phyloP scores from a whole-genome alignment of 73 alveolate genomes.

The Effrenium voratum region DNA sequence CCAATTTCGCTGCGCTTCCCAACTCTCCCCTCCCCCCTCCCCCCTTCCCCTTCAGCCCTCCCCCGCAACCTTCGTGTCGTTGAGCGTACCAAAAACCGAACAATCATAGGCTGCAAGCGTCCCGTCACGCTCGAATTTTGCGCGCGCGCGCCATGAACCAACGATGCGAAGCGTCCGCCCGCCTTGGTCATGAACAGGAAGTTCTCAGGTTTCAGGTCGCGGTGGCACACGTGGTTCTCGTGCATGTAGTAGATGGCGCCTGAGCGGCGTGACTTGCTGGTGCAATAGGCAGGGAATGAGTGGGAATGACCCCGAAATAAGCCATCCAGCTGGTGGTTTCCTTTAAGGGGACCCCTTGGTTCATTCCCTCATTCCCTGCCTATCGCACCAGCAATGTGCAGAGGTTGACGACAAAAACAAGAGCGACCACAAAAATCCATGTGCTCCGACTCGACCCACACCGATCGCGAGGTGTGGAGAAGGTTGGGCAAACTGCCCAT shows the following conservation, averaged over 20 bases:
- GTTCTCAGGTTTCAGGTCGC: slow-evolving; percentile 98
- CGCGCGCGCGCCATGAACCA: not conserved
- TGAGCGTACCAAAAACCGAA: not conserved
- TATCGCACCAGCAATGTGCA: no score
- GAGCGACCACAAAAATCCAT: no score
- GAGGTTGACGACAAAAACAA: no score
- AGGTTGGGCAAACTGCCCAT: no score
- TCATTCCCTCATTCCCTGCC: no score
- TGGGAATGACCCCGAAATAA: no score
- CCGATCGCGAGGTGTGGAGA: no score
- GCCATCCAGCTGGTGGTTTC: no score
- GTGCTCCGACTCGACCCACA: no score
- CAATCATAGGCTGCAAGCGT: not conserved
- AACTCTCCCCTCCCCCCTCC: slow-evolving; percentile 40
- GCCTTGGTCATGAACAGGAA: slow-evolving; percentile 96
- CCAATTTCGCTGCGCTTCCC: slow-evolving; percentile 19
- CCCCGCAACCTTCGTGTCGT: not conserved
- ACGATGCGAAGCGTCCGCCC: not conserved
- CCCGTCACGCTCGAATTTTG: not conserved
- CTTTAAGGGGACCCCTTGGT: no score
- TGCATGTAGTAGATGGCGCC: slow-evolving; percentile 96
- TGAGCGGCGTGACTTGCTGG: no score
- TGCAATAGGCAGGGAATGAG: not conserved
- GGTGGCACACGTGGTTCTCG: slow-evolving; percentile 96
- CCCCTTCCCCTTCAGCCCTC: not conserved